phyloP scores from a whole-genome alignment of 2,329 filamentous ascomycete species.

The Geoglossum cookeanum region DNA sequence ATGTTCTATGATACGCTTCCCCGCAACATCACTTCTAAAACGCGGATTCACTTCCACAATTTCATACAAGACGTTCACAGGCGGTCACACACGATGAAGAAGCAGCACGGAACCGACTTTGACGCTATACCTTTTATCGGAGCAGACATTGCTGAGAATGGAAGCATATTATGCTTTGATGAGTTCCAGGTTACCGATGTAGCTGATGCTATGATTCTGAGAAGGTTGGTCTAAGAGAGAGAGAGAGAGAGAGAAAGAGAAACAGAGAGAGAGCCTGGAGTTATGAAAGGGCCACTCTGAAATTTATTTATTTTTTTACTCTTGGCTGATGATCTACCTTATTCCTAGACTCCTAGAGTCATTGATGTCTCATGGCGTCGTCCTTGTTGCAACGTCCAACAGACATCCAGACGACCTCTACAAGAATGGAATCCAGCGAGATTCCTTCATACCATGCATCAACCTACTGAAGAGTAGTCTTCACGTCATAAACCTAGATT shows the following conservation, averaged over 20 bases:
- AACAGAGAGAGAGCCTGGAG: not conserved
- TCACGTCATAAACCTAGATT: constrained; percentile 85
- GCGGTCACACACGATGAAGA: constrained; percentile 75
- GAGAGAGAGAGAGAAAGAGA: too few species aligned
- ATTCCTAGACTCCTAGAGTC: constrained; percentile 51
- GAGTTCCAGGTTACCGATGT: constrained; percentile 99
- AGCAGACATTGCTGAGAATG: constrained; percentile 74
- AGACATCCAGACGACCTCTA: constrained; percentile 92
- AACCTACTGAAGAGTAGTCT: constrained; percentile 70
- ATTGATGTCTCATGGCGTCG: constrained; percentile 92
- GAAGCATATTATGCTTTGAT: constrained; percentile 86
- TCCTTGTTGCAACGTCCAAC: constrained; percentile 90
- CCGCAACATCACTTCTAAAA: constrained; percentile 58
- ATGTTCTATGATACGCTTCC: constrained; percentile 91
- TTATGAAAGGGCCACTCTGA: constrained; percentile 1
- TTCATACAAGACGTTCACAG: constrained; percentile 98
- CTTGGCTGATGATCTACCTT: not conserved
- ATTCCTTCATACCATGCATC: constrained; percentile 91
- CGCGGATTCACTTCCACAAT: constrained; percentile 93
- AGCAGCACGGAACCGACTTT: constrained; percentile 71
- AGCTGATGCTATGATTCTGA: constrained; percentile 92
- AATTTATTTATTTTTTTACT: not conserved
- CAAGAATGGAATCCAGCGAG: constrained; percentile 91
- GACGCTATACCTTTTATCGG: constrained; percentile 85
- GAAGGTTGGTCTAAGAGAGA: constrained; percentile 32